Conservation (phyloP, 2,329 filamentous ascomycete species). For the Dryadomyces sulphureus region DNA sequence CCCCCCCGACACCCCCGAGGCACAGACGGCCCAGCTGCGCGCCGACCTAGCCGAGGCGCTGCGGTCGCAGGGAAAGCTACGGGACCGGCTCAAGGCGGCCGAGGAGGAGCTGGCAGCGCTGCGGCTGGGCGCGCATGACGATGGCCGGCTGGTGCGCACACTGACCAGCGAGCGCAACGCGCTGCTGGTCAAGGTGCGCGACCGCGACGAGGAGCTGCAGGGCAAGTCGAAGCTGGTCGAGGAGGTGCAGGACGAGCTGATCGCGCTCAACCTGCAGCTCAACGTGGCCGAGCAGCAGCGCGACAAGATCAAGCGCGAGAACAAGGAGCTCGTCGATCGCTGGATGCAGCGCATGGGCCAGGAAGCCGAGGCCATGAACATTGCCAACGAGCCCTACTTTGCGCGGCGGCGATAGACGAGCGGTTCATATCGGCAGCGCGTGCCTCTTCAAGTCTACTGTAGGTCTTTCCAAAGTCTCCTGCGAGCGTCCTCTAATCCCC, state of each 20-base stretch:
- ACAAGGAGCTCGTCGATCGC: slow-evolving; percentile 74
- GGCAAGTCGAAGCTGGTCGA: slow-evolving; percentile 75
- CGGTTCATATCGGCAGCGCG: too few relatives aligned
- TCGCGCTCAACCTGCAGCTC: slow-evolving; percentile 73
- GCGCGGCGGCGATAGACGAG: slow-evolving; percentile 9
- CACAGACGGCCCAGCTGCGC: slow-evolving; percentile 34
- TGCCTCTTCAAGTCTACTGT: too few relatives aligned
- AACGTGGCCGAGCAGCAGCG: slow-evolving; percentile 69
- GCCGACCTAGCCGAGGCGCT: slow-evolving; percentile 65
- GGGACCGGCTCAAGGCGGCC: slow-evolving; percentile 45
- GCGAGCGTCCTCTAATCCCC: too few relatives aligned
- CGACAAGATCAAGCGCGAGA: slow-evolving; percentile 63
- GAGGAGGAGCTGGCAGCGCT: slow-evolving; percentile 46
- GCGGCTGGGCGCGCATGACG: slow-evolving; percentile 42
- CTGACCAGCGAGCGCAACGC: slow-evolving; percentile 47
- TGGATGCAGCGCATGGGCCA: slow-evolving; percentile 83
- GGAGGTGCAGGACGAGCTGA: slow-evolving; percentile 86
- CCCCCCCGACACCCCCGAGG: slow-evolving; percentile 13
- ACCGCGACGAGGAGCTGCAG: slow-evolving; percentile 71
- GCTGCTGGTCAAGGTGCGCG: slow-evolving; percentile 53
- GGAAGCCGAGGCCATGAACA: slow-evolving; percentile 81
- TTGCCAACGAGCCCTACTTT: slow-evolving; percentile 34
- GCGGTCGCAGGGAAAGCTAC: slow-evolving; percentile 54
- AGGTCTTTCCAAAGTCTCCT: too few relatives aligned
- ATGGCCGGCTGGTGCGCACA: slow-evolving; percentile 43